These are phyloP conservation scores for Trichoderma sp. DNA, from an alignment of 2,329 filamentous ascomycete species.

Conservation along the genomic window DNA sequence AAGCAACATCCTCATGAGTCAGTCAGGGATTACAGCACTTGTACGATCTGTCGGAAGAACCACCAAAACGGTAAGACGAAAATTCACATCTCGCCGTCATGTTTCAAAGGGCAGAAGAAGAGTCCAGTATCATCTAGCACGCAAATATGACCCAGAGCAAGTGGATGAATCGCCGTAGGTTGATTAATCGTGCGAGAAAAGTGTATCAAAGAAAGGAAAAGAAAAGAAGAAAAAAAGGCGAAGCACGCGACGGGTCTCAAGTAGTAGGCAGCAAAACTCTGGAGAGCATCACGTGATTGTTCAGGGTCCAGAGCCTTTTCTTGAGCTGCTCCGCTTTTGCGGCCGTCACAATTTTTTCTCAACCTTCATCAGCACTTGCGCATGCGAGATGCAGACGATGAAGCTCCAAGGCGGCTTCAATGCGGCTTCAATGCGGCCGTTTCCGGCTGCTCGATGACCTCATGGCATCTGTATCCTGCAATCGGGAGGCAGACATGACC, in stretches of 20 bases:
- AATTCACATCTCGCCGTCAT: slow-evolving; percentile 22
- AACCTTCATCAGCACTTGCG: slow-evolving; percentile 14
- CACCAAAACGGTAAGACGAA: slow-evolving; percentile 28
- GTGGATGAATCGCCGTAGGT: slow-evolving; percentile 51
- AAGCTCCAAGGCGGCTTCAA: neutral
- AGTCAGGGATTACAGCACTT: neutral
- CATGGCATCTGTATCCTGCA: slow-evolving; percentile 13
- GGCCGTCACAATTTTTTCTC: slow-evolving; percentile 7
- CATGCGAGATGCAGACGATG: neutral
- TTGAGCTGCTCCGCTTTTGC: slow-evolving; percentile 4
- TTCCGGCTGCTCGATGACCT: neutral
- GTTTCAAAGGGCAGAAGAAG: slow-evolving; percentile 26
- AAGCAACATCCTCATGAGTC: neutral
- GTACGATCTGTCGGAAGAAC: slow-evolving; percentile 32
- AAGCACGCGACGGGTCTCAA: neutral
- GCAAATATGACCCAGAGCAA: slow-evolving; percentile 58
- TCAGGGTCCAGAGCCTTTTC: slow-evolving; percentile 4
- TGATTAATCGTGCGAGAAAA: slow-evolving; percentile 57
- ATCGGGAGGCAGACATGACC: neutral
- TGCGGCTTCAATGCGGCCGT: neutral
- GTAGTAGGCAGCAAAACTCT: neutral
- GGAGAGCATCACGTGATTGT: slow-evolving; percentile 28
- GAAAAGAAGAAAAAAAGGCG: slow-evolving; percentile 23
- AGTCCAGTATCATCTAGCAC: slow-evolving; percentile 50
- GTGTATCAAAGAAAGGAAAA: slow-evolving; percentile 33